Base-by-base conservation (phyloP, 1,139 yeast species). In the Kodamaea sp. region DNA sequence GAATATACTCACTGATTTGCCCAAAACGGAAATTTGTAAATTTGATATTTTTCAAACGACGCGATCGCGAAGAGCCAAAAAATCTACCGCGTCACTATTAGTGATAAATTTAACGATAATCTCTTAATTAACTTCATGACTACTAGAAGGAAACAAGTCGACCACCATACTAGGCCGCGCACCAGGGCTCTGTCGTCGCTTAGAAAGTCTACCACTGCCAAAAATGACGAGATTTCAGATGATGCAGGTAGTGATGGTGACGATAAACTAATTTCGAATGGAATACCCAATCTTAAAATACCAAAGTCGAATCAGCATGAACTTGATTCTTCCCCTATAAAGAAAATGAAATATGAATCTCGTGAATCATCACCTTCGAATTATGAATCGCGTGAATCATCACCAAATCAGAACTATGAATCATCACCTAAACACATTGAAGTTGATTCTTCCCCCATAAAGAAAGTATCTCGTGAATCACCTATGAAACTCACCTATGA, bases 391-490 rank as follows among this genome's bases (percentile, higher is more conserved):
- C 20, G 4, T 15, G 20, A 15, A 15, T 15, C 20, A 15, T 4
- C 20, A 15, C 4, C 20, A 3, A 15, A 15, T 3, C 20, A 34
- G 3, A 35, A 37, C 24, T 20, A 29, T 12, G 33, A 29, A 9
- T 28, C 20, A 23, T 22, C 43, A 28, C 25, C 42, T 24, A 15
- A 15, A 15, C 20, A 15, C 20, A 3, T 15, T 9, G 45, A 45
- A 22, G 45, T 56, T 35, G 53, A 52, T 41, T 59, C 66, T 7
- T 58, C 67, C 5, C 65, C 68, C 6, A 44, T 52, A 7, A 53
- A 50, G 39, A 36, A 31, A 10, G 11, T n/a, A n/a, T n/a, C n/a
- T n/a, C n/a, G n/a, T n/a, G n/a, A n/a, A n/a, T n/a, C n/a, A n/a
- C n/a, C n/a, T n/a, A n/a, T n/a, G n/a, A n/a, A n/a, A n/a, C n/a